Evolutionary conservation across 345 rosid species (phyloP), one percentile per base, ranked within the genome.

Genomic region (Euphorbia lathyris): DNA sequence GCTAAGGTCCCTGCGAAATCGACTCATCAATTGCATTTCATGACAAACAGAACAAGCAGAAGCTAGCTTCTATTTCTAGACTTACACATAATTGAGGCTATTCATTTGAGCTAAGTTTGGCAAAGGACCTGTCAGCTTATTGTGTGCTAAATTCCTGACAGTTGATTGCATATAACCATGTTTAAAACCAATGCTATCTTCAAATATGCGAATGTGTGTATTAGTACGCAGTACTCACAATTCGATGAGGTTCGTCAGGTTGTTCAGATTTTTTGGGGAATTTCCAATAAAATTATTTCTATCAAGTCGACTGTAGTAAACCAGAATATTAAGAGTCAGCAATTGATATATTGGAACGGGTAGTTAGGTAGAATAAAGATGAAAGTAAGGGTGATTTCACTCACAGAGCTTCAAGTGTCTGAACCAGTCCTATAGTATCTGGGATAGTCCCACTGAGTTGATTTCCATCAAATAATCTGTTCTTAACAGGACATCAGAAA

Each of bases 341-440:
- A 45, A 45, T 10, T 16, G 17, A 45, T 45, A 2, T 45, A 45
- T 0, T 45, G 17, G 2, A 45, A 45, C 19, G 19, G 51, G 51
- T 13, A 14, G 51, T 45, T 45, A 45, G 0, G 12, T 12, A 13
- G 68, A 10, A 7, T 19, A 36, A 60, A 36, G 72, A 65, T 61
- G 23, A 42, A 36, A 34, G 16, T 40, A 32, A 19, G 38, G 58
- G 53, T 29, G 30, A 51, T 58, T 48, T 72, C 69, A 95, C 99
- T 95, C 85, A 95, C 97, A 92, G 94, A 89, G 86, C 97, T 82
- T 95, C 99, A 38, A 95, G 97, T 17, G 93, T 86, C 86, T 80
- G 87, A 80, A 95, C 86, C 0, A 58, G 79, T 79, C 88, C 96
- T 76, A 92, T 45, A 14, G 94, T 65, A 45, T 86, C 38, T 1